Evolutionary conservation across 768 basidiomycete genomes (phyloP).

Genomic region (Amanita brunnescens): DNA sequence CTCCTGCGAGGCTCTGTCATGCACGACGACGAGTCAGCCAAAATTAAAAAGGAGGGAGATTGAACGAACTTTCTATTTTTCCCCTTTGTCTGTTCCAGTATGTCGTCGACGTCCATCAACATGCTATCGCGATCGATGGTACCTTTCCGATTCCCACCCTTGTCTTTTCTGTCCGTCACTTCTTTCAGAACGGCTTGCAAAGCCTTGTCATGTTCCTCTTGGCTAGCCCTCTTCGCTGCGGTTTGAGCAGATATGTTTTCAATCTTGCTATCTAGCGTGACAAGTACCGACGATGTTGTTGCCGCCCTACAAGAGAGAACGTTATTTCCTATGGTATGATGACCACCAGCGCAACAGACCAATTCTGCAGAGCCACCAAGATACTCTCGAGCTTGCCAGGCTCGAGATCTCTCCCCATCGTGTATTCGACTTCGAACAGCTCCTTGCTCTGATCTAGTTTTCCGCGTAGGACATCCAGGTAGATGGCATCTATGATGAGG

Average conservation of each 20-base stretch:
- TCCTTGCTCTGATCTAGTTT: conserved; percentile 90
- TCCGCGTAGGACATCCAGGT: conserved; percentile 80
- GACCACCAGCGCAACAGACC: too few species aligned
- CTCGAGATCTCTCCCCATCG: conserved; percentile 87
- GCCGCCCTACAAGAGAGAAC: conserved; percentile 41
- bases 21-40: neutral
- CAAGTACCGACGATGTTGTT: conserved; percentile 62
- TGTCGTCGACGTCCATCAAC: conserved; percentile 64
- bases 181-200: conserved; percentile 51
- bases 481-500: conserved; percentile 94
- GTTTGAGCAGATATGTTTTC: conserved; percentile 38
- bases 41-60: neutral
- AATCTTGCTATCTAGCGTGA: conserved; percentile 67
- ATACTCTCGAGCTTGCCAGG: conserved; percentile 58
- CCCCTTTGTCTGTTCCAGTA: conserved; percentile 32
- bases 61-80: conserved; percentile 56
- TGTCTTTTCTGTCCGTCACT: conserved; percentile 55
- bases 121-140: conserved; percentile 17
- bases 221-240: conserved; percentile 29
- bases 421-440: conserved; percentile 87
- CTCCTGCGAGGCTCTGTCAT: conserved; percentile 31
- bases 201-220: conserved; percentile 45
- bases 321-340: too few species aligned
- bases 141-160: conserved; percentile 24
- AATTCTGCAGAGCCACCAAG: conserved; percentile 53